Conservation (phyloP, 2,329 filamentous ascomycete genomes). For the Amauroascus niger region DNA sequence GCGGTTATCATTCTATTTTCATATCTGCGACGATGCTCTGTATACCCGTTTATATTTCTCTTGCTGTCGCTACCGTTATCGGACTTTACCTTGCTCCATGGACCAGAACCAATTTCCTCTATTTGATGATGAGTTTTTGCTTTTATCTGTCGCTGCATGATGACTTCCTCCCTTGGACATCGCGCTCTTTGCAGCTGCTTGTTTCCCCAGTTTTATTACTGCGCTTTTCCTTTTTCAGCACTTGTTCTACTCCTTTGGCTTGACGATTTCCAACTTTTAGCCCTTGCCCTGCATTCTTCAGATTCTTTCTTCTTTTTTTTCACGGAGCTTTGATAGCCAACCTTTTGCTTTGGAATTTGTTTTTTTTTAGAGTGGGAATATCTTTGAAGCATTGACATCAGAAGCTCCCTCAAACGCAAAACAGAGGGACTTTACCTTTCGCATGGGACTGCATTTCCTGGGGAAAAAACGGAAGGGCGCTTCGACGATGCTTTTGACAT, state of each 20-base stretch:
- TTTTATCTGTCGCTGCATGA: background rate
- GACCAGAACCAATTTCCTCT: background rate
- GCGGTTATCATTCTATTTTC: slow-evolving; percentile 7
- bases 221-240: background rate
- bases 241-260: background rate
- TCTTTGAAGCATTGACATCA: background rate
- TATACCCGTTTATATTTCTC: slow-evolving; percentile 3
- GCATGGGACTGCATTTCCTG: slow-evolving; percentile 4
- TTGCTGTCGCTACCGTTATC: slow-evolving; percentile 5
- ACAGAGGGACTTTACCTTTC: background rate
- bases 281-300: background rate
- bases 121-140: background rate
- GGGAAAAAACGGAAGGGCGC: background rate
- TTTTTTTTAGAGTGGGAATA: background rate
- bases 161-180: background rate
- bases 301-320: background rate
- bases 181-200: background rate
- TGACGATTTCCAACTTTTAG: background rate
- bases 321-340: background rate
- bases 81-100: background rate
- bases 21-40: background rate
- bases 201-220: background rate
- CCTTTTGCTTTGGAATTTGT: background rate
- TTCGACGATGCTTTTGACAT: slow-evolving; percentile 3
- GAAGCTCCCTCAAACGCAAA: background rate